phyloP scores from a whole-genome alignment of 2,329 filamentous ascomycete genomes.

The Huntiella bhutanensis region DNA sequence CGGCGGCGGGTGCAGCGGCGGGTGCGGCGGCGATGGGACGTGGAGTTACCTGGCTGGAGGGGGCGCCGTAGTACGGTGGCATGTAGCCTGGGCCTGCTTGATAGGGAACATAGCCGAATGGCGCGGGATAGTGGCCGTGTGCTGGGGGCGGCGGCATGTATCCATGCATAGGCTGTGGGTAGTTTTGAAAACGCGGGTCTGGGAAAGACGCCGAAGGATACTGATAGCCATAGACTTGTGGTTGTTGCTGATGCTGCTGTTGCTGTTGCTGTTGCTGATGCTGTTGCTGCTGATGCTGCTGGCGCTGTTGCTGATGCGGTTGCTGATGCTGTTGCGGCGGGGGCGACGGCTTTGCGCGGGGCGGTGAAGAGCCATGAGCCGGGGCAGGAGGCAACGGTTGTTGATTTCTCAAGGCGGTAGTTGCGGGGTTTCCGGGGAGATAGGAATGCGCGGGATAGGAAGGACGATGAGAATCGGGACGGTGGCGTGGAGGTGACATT shows the following conservation, averaged over 20 bases:
- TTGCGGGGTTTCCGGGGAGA: neutral
- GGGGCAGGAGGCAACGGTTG: constrained; percentile 9
- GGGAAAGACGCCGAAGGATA: too few species aligned
- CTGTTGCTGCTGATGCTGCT: constrained; percentile 10
- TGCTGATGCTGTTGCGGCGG: neutral
- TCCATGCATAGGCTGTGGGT: neutral
- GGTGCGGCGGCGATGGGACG: constrained; percentile 5
- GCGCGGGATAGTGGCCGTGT: constrained; percentile 12
- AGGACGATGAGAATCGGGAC: neutral
- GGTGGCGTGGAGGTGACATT: too few species aligned
- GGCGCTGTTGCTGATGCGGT: constrained; percentile 11
- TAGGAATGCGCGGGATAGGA: neutral
- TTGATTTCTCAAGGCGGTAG: constrained; percentile 7
- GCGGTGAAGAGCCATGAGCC: constrained; percentile 10
- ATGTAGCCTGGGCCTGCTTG: constrained; percentile 11
- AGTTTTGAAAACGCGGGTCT: too few species aligned
- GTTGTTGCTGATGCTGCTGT: constrained; percentile 11
- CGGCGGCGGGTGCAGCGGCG: neutral
- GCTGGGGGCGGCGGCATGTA: constrained; percentile 10
- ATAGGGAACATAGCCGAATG: constrained; percentile 6
- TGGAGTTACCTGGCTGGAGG: constrained; percentile 3
- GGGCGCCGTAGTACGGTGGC: neutral
- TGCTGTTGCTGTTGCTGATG: constrained; percentile 8
- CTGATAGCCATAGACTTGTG: neutral
- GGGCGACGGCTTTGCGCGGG: constrained; percentile 1